A percentile compares a stretch with the other conserved stretches of the same genome.
phyloP scores from a whole-genome alignment of 441 rosid species.

The Gossypium lobatum region DNA sequence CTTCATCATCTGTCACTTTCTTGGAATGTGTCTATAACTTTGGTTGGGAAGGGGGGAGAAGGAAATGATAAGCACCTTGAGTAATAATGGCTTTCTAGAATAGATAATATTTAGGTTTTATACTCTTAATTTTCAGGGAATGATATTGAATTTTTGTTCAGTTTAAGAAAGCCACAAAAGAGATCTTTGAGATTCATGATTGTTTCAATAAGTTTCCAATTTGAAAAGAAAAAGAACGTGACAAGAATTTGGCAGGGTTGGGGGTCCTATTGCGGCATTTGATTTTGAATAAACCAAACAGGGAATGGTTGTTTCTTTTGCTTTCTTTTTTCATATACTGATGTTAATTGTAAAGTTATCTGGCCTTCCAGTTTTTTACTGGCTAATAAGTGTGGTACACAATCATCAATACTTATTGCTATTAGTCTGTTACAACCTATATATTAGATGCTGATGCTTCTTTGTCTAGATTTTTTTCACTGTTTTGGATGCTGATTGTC shows the following conservation, averaged over 20 bases:
- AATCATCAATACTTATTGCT: background rate
- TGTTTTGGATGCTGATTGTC: background rate
- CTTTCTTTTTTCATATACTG: background rate
- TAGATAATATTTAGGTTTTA: background rate
- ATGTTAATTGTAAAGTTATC: background rate
- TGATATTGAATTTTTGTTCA: background rate
- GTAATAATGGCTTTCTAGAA: background rate
- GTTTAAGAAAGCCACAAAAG: background rate
- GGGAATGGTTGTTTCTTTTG: background rate
- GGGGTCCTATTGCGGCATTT: background rate
- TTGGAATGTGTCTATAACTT: background rate
- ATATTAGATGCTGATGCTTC: background rate
- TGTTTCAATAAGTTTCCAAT: background rate
- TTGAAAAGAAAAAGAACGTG: background rate
- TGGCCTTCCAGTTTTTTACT: background rate
- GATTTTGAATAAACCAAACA: background rate
- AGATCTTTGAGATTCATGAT: background rate
- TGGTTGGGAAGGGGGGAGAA: background rate
- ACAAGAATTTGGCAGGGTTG: background rate
- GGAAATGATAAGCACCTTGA: background rate
- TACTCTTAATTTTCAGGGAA: background rate
- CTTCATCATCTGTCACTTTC: background rate
- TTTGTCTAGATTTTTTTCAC: background rate
- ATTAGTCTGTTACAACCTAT: background rate
- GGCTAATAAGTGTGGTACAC: background rate